phyloP scores from a whole-genome alignment of 495 filamentous ascomycete genomes.

The Neurospora sp. region DNA sequence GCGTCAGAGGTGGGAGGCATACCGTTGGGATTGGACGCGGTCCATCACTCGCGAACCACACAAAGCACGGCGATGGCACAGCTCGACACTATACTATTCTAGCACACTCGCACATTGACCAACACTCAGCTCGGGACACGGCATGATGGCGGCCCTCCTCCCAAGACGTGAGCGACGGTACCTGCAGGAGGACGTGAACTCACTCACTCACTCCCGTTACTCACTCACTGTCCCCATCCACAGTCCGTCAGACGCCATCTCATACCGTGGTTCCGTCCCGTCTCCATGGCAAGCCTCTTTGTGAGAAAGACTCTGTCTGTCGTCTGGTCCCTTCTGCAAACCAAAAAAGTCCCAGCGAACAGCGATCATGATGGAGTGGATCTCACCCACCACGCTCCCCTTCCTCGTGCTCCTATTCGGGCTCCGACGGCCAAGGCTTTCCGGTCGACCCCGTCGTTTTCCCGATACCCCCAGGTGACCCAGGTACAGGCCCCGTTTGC shows the following conservation, averaged over 20 bases:
- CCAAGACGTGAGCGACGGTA: neutral
- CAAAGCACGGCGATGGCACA: neutral
- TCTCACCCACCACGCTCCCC: neutral
- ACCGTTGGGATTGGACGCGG: neutral
- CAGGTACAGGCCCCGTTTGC: conserved; percentile 2
- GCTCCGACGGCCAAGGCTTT: neutral
- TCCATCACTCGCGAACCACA: neutral
- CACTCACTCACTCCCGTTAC: neutral
- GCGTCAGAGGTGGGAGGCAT: neutral
- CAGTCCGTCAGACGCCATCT: neutral
- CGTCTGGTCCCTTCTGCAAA: neutral
- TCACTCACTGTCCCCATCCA: neutral
- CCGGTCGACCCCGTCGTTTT: neutral
- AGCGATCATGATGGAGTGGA: neutral
- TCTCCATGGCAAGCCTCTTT: neutral
- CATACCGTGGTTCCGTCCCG: neutral
- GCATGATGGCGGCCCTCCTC: neutral
- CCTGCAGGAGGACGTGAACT: neutral
- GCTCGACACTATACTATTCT: neutral
- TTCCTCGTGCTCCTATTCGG: neutral
- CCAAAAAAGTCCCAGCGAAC: neutral
- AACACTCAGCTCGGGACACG: neutral
- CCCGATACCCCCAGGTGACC: neutral
- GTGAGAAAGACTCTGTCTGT: neutral
- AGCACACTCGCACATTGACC: neutral